phyloP scores from a whole-genome alignment of 768 basidiomycete genomes.

The Kwoniella sp. region DNA sequence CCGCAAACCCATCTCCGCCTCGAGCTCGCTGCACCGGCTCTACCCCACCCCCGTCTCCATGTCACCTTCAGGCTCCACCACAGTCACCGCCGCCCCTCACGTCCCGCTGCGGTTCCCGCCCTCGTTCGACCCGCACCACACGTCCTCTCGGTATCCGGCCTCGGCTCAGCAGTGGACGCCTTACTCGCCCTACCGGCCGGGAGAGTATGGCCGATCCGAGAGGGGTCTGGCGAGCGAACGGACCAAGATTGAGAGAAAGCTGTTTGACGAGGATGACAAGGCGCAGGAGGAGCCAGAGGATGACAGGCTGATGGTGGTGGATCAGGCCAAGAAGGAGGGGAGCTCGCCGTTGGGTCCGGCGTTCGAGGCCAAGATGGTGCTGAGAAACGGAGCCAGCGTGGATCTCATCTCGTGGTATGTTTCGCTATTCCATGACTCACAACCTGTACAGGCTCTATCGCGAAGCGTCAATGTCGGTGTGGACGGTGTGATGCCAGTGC shows the following conservation, averaged over 20 bases:
- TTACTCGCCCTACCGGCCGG: slow-evolving; percentile 38
- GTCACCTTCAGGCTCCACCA: slow-evolving; percentile 17
- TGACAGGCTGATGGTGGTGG: slow-evolving; percentile 7
- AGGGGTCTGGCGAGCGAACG: slow-evolving; percentile 26
- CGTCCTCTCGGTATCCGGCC: slow-evolving; percentile 26
- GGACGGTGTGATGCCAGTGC: too few species aligned
- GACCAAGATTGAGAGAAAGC: slow-evolving; percentile 25
- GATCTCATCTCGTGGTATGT: slow-evolving; percentile 43
- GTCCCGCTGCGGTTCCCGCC: slow-evolving; percentile 22
- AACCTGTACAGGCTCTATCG: too few species aligned
- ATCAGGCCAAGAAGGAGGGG: slow-evolving; percentile 1
- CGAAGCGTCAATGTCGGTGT: too few species aligned
- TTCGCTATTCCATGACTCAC: too few species aligned
- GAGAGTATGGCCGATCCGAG: slow-evolving; percentile 37
- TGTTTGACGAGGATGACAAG: slow-evolving; percentile 8
- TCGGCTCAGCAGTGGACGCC: slow-evolving; percentile 23
- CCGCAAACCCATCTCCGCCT: slow-evolving; percentile 10
- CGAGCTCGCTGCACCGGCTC: neutral
- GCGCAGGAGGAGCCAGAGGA: slow-evolving; percentile 3
- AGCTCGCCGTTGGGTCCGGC: slow-evolving; percentile 32
- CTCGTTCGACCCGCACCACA: slow-evolving; percentile 24
- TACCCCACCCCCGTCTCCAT: slow-evolving; percentile 36
- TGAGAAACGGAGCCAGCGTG: slow-evolving; percentile 38
- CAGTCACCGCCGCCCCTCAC: slow-evolving; percentile 5
- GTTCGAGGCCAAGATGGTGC: slow-evolving; percentile 40